phyloP scores from a whole-genome alignment of 768 basidiomycete genomes.

The Multifurca ochricompacta region DNA sequence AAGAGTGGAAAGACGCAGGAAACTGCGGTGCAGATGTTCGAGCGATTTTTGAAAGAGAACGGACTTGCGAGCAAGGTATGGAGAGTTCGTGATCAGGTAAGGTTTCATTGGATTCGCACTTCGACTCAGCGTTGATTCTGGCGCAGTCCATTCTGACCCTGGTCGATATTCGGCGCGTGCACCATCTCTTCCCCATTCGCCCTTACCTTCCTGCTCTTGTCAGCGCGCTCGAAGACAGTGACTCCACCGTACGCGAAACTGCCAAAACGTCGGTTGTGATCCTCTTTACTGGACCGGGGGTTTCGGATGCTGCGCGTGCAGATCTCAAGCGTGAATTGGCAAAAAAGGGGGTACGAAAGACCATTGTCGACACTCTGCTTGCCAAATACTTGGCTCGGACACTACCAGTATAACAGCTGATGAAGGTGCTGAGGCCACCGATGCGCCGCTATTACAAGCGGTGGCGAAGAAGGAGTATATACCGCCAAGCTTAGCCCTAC shows the following conservation, averaged over 20 bases:
- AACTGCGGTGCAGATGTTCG: conserved; percentile 61
- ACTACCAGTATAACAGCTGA: conserved; percentile 33
- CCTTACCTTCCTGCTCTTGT: conserved; percentile 76
- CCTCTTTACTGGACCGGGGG: conserved; percentile 77
- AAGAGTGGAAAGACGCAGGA: conserved; percentile 56
- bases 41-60: conserved; percentile 60
- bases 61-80: conserved; percentile 77
- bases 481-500: conserved; percentile 66
- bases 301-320: conserved; percentile 78
- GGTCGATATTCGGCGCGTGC: conserved; percentile 62
- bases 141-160: conserved; percentile 49
- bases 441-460: conserved; percentile 29
- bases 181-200: conserved; percentile 71
- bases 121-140: not conserved
- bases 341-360: conserved; percentile 80
- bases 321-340: conserved; percentile 90
- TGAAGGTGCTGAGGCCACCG: conserved; percentile 59
- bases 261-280: conserved; percentile 74
- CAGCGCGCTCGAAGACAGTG: conserved; percentile 82
- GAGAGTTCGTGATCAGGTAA: conserved; percentile 81
- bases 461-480: conserved; percentile 48
- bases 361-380: conserved; percentile 76
- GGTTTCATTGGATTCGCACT: conserved; percentile 32
- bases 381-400: conserved; percentile 48
- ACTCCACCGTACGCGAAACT: conserved; percentile 82